Evolutionary conservation across 805 yeast genomes (phyloP), one percentile per base, ranked within the genome.

Genomic region (Pichia nanzhaoensis): DNA sequence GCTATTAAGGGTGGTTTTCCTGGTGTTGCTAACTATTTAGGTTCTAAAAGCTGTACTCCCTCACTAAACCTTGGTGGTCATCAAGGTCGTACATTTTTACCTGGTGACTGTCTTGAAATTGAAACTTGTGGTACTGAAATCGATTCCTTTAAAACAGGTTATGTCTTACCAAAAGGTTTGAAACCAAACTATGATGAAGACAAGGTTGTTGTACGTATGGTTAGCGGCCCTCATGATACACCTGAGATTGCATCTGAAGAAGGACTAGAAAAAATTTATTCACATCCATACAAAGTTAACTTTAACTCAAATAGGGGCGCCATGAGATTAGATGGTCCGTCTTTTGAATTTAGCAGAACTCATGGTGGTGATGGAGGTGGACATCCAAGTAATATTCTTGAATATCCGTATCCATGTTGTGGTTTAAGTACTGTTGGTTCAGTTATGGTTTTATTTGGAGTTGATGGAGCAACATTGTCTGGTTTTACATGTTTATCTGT

Each of bases 271-370:
- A 32, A 28, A n/a, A 46, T 60, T n/a, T 60, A 56, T 36, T 49
- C 51, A 14, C 27, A 51, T 2, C 41, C 42, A 18, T 60, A 56
- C 37, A 44, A 43, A 1, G 55, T 60, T 34, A 60, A 60, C 39
- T 51, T 58, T 37, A 60, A 60, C 38, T 60, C 64, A 2, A 60
- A 60, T 41, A 52, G 64, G 49, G 64, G 64, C 35, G 61, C 63
- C 18, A 48, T 51, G 20, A 53, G 55, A 41, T 39, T 60, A n/a
- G 64, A 60, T 48, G 64, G 64, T 5, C 64, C 64, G 8, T 39
- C 48, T 3, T 49, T 58, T 41, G 35, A 40, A 4, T 60, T 60
- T 22, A 42, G 52, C 4, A 48, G 64, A 45, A 14, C 28, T 5
- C 7, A 51, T 31, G 64, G 64, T 24, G 58, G 60, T 7, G 64